Evolutionary conservation across 2,329 filamentous ascomycete species (phyloP).

Genomic region (Fusarium buharicum): DNA sequence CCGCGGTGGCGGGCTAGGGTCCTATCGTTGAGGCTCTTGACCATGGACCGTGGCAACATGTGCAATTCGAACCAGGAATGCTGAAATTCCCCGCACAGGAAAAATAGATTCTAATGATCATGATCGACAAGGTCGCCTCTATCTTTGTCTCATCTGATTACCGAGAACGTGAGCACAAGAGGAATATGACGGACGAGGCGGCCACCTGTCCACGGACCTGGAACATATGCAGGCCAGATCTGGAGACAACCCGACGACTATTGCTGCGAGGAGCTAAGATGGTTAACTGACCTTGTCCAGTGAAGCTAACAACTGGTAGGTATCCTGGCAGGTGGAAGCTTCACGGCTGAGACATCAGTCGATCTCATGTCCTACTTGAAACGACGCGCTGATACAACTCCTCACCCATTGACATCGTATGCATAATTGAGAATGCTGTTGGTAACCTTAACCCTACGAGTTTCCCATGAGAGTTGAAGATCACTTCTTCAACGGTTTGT

Average conservation of each 20-base stretch:
- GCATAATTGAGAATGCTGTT: not conserved
- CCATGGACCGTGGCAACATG: not conserved
- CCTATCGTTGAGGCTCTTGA: slow-evolving; percentile 36
- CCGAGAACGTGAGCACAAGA: slow-evolving; percentile 26
- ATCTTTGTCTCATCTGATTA: slow-evolving; percentile 31
- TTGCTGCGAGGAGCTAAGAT: slow-evolving; percentile 28
- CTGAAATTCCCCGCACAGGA: slow-evolving; percentile 24
- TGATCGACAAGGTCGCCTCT: slow-evolving; percentile 20
- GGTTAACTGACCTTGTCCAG: slow-evolving; percentile 12
- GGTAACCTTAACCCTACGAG: not conserved
- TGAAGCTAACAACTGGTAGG: slow-evolving; percentile 18
- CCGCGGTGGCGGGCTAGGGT: slow-evolving; percentile 23
- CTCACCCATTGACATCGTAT: not conserved
- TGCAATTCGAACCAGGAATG: slow-evolving; percentile 21
- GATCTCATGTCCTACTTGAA: slow-evolving; percentile 6
- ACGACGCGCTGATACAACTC: not conserved
- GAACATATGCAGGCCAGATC: slow-evolving; percentile 30
- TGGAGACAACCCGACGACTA: slow-evolving; percentile 9
- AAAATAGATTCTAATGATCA: slow-evolving; percentile 12
- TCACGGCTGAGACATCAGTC: slow-evolving; percentile 3
- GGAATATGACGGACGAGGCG: slow-evolving; percentile 38
- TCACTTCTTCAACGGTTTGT: not conserved
- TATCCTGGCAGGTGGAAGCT: slow-evolving; percentile 11
- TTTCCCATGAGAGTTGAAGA: slow-evolving; percentile 2
- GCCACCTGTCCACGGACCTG: slow-evolving; percentile 24